Percentiles rank a stretch among this genome's conserved stretches.
These are phyloP conservation scores for Gastrolobium bilobum DNA, from an alignment of 306 rosid genomes.

Conservation along the genomic window DNA sequence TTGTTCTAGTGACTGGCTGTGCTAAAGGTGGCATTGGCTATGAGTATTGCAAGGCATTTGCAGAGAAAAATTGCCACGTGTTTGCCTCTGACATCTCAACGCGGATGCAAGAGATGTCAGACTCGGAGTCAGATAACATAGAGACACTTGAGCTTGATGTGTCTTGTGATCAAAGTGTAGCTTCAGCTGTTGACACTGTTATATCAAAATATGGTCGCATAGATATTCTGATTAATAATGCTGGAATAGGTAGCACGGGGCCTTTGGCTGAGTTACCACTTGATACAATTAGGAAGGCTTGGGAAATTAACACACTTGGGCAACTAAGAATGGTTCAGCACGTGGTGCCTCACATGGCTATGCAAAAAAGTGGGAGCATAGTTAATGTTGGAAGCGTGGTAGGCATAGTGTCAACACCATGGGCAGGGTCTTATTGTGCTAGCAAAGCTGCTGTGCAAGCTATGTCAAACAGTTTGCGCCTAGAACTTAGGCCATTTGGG, in stretches of 20 bases:
- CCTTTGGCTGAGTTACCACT: slow-evolving; percentile 85
- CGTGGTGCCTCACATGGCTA: slow-evolving; percentile 84
- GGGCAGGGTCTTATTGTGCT: slow-evolving; percentile 88
- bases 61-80: slow-evolving; percentile 64
- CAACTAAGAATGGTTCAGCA: slow-evolving; percentile 79
- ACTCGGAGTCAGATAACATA: slow-evolving; percentile 55
- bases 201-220: slow-evolving; percentile 67
- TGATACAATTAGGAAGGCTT: slow-evolving; percentile 61
- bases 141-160: slow-evolving; percentile 75
- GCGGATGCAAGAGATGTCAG: slow-evolving; percentile 63
- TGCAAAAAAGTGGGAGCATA: slow-evolving; percentile 62
- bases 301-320: slow-evolving; percentile 84
- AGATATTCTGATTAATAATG: slow-evolving; percentile 76
- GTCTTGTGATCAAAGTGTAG: slow-evolving; percentile 67
- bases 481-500: slow-evolving; percentile 81
- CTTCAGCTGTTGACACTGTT: slow-evolving; percentile 55
- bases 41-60: slow-evolving; percentile 82
- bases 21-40: slow-evolving; percentile 92
- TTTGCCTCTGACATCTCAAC: slow-evolving; percentile 71
- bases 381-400: slow-evolving; percentile 83
- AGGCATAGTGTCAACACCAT: slow-evolving; percentile 76
- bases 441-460: slow-evolving; percentile 79
- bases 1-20: slow-evolving; percentile 84
- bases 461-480: slow-evolving; percentile 67
- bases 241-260: slow-evolving; percentile 79